A percentile compares a stretch with the other conserved stretches of the same genome.
Conservation (phyloP, 2,329 filamentous ascomycete species). For the Rhinocladiella similis region DNA sequence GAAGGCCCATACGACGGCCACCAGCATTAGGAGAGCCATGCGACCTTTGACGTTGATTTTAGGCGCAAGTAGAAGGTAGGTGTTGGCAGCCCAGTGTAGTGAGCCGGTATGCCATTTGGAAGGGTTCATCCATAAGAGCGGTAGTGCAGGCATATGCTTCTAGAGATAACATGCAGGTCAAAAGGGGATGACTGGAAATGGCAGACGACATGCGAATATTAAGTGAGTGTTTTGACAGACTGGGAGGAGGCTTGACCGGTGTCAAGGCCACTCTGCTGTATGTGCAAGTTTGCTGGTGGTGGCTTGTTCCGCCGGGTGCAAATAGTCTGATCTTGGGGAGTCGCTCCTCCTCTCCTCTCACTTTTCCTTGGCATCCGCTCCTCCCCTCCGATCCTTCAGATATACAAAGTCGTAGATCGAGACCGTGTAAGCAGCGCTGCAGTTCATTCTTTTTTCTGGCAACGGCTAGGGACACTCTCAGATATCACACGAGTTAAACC, state of each 20-base stretch:
- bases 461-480: background rate
- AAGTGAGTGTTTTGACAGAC: background rate
- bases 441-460: background rate
- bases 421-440: too few relatives aligned
- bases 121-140: constrained; percentile 32
- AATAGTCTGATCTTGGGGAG: background rate
- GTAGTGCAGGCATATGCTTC: constrained; percentile 29
- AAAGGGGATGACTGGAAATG: background rate
- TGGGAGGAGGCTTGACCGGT: background rate
- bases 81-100: constrained; percentile 46
- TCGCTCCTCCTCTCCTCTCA: background rate
- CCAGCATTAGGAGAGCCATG: constrained; percentile 50
- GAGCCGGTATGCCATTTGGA: constrained; percentile 47
- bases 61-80: constrained; percentile 47
- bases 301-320: background rate
- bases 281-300: background rate
- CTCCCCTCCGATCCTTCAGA: background rate
- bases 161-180: constrained; percentile 1
- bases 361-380: background rate
- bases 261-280: background rate
- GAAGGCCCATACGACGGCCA: constrained; percentile 50
- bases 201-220: background rate
- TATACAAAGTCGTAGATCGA: too few relatives aligned
- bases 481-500: background rate
- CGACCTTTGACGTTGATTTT: constrained; percentile 49